Conservation (phyloP, 2,329 filamentous ascomycete species). For the Microcyclosporella mali region DNA sequence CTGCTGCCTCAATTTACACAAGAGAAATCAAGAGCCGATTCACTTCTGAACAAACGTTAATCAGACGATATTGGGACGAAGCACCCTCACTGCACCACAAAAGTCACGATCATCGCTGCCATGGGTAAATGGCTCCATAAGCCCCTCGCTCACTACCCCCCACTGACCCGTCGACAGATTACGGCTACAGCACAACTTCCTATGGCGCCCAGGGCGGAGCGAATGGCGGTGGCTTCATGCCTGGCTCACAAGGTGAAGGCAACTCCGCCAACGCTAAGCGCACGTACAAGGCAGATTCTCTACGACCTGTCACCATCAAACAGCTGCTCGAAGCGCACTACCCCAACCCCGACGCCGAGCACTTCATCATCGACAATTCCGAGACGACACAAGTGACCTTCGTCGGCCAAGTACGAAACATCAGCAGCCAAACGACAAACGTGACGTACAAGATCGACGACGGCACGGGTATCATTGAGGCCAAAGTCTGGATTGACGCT, state of each 20-base stretch:
- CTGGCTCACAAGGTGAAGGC: constrained; percentile 40
- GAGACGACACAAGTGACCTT: constrained; percentile 70
- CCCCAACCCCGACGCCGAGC: constrained; percentile 63
- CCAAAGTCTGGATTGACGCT: constrained; percentile 76
- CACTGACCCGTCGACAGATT: constrained; percentile 19
- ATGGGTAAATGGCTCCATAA: constrained; percentile 10
- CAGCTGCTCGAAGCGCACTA: constrained; percentile 80
- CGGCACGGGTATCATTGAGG: constrained; percentile 78
- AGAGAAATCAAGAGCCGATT: too few relatives aligned
- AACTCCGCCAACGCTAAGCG: constrained; percentile 38
- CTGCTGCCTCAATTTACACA: too few relatives aligned
- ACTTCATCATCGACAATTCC: constrained; percentile 72
- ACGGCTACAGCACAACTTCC: constrained; percentile 50
- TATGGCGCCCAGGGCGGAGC: constrained; percentile 51
- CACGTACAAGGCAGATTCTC: constrained; percentile 70
- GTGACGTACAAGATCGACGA: constrained; percentile 91
- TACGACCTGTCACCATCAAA: constrained; percentile 92
- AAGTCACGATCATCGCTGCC: background rate
- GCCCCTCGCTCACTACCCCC: background rate
- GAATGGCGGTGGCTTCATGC: constrained; percentile 56
- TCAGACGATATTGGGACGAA: too few relatives aligned
- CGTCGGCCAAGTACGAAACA: constrained; percentile 82
- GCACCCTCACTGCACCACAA: too few relatives aligned
- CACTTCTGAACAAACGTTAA: too few relatives aligned
- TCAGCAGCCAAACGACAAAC: constrained; percentile 82